Evolutionary conservation across 129 eudicot genomes (phyloP), one percentile per base, ranked within the genome.

Genomic region (Saposhnikovia divaricata): DNA sequence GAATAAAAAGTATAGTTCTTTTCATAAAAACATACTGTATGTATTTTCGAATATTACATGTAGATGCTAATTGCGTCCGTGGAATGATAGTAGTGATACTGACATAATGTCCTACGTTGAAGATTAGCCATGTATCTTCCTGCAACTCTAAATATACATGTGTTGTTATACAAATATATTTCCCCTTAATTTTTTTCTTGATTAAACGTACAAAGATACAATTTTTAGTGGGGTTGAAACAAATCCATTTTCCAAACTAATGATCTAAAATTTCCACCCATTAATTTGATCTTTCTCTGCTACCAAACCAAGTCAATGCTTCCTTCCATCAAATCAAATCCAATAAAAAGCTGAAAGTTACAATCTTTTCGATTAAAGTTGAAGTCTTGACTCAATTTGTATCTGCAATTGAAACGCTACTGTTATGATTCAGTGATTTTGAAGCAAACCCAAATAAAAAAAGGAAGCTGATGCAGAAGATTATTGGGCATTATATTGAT

Each of bases 401-500:
- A 37, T 40, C 50, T 38, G 39, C 34, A 55, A 53, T 77, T 37
- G 21, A 37, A n/a, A 37, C 47, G 68, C 16, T 48, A 9, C 11
- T 53, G 34, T 77, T 57, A 38, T 77, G 31, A 18, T 57, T 31
- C 21, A 53, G 31, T 13, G 80, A 73, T 76, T 73, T 51, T 75
- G 83, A 81, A 70, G 42, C 81, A 76, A 69, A n/a, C 82, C 83
- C 83, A 51, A 0, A 9, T 53, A 59, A n/a, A 7, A 28, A 66
- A 2, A 9, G 69, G 19, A 75, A 83, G 87, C 83, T 82, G 91
- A 90, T 87, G 96, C 87, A 78, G 83, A 86, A 78, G 82, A 84
- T 86, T 74, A 57, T 84, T 68, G 83, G 44, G 80, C 78, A 85
- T 82, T 79, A 75, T 75, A 25, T 87, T 65, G 84, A 77, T 85